phyloP scores from a whole-genome alignment of 2,329 filamentous ascomycete species.

The Nemania bipapillata region DNA sequence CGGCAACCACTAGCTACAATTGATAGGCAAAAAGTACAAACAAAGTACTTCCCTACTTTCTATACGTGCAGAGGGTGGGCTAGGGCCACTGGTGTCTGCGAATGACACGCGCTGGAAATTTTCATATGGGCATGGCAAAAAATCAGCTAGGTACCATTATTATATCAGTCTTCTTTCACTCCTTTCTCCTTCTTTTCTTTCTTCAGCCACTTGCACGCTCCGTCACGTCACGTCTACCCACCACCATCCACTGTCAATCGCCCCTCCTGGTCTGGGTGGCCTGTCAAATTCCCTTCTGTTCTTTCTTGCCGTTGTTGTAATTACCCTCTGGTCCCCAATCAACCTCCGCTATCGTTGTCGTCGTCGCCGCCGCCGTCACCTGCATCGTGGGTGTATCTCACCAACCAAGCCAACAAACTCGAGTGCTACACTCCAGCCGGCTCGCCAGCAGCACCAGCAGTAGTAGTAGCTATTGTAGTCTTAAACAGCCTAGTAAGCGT shows the following conservation, averaged over 20 bases:
- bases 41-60: not conserved
- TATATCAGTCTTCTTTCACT: conserved; percentile 23
- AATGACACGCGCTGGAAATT: conserved; percentile 33
- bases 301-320: conserved; percentile 45
- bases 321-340: conserved; percentile 31
- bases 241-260: conserved; percentile 48
- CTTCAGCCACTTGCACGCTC: conserved; percentile 50
- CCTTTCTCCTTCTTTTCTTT: conserved; percentile 39
- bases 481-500: conserved; percentile 20
- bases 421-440: not conserved
- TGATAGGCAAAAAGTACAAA: not conserved
- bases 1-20: not conserved
- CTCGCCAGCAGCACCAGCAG: not conserved
- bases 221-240: conserved; percentile 50
- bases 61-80: not conserved
- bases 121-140: conserved; percentile 11
- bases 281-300: conserved; percentile 48
- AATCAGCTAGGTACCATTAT: not conserved
- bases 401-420: conserved; percentile 16
- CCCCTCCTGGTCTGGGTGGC: conserved; percentile 47
- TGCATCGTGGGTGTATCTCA: conserved; percentile 21
- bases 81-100: conserved; percentile 5
- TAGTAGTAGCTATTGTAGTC: not conserved
- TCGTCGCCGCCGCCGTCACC: conserved; percentile 20
- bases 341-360: conserved; percentile 24